Conservation (phyloP, 352 stramenopile genomes). For the Phytophthora agathidicida region DNA sequence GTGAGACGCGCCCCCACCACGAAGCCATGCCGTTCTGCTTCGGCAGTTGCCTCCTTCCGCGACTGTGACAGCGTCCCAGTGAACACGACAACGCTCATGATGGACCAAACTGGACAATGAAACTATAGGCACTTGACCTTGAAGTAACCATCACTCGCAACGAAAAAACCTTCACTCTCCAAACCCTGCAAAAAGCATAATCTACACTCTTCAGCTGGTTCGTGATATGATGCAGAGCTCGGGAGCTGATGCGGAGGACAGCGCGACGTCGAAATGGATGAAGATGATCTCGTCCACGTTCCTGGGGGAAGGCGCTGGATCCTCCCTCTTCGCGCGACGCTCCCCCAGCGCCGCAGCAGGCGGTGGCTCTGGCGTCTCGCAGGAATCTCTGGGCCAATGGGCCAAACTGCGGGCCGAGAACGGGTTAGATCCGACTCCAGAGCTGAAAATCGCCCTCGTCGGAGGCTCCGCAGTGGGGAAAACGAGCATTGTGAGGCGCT, state of each 20-base stretch:
- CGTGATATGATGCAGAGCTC: slow-evolving; percentile 31
- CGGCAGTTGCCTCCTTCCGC: slow-evolving; percentile 38
- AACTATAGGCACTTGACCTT: too few species aligned
- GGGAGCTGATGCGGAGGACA: slow-evolving; percentile 34
- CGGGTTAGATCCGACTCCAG: slow-evolving; percentile 48
- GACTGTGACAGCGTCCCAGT: slow-evolving; percentile 55
- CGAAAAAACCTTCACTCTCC: not conserved
- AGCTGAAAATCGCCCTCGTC: slow-evolving; percentile 87
- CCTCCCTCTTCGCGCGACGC: slow-evolving; percentile 52
- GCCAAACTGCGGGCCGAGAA: slow-evolving; percentile 35
- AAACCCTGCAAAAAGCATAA: too few species aligned
- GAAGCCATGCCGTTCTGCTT: slow-evolving; percentile 47
- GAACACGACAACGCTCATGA: slow-evolving; percentile 49
- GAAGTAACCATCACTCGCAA: slow-evolving; percentile 27
- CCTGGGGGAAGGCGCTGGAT: slow-evolving; percentile 48
- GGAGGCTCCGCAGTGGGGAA: slow-evolving; percentile 82
- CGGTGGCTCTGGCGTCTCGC: slow-evolving; percentile 4
- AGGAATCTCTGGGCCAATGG: slow-evolving; percentile 12
- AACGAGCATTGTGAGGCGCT: slow-evolving; percentile 80
- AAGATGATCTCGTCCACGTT: slow-evolving; percentile 87
- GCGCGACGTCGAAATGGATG: slow-evolving; percentile 73
- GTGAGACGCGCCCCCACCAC: slow-evolving; percentile 41
- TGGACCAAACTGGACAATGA: slow-evolving; percentile 14
- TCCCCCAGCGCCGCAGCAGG: slow-evolving; percentile 11
- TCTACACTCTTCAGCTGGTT: not conserved